Base-by-base conservation (phyloP, 2,329 filamentous ascomycete species). In the Alternaria consortialis region DNA sequence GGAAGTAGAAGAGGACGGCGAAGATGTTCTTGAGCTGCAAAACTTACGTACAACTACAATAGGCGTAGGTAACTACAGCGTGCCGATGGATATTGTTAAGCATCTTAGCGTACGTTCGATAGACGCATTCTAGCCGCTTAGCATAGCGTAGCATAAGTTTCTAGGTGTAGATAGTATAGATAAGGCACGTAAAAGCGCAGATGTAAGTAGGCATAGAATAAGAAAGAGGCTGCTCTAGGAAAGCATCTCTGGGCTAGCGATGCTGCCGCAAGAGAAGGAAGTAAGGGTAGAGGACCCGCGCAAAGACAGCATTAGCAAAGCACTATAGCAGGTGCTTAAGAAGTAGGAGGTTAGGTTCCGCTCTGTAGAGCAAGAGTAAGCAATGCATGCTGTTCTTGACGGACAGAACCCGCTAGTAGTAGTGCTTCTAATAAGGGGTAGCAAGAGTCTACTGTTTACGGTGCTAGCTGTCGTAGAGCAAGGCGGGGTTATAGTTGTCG, bases 371-470 rank as follows among this genome's bases (percentile, higher is more conserved):
- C 46, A 48, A 12, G 15, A 48, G 44, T 13, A 48, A 27, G 44
- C 44, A 31, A 31, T 48, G 65, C 37, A 66, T 40, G 56, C 48
- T 12, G 62, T 63, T 17, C 11, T 69, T 9, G 53, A 63, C 3
- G 55, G 46, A 29, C 34, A 63, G 52, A 68, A 55, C 13, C 66
- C 40, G 46, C 63, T 73, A 1, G 37, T 69, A 1, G 56, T 72
- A 15, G 48, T 72, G 15, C 50, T 71, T 15, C 66, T 43, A 34
- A 72, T 50, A 12, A 53, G 62, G 11, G 53, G 67, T 25, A 62
- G 68, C 8, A 72, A 72, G 62, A 73, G 66, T 53, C 57, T 74
- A 31, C 64, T 74, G 11, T 71, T 72, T 34, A 72, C 32, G 13
- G 46, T 64, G 8, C 65, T 27, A 23, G 65, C 53, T 20, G 68